These are phyloP conservation scores for Hyaloperonospora brassicae DNA, from an alignment of 352 stramenopile species.

Conservation along the genomic window DNA sequence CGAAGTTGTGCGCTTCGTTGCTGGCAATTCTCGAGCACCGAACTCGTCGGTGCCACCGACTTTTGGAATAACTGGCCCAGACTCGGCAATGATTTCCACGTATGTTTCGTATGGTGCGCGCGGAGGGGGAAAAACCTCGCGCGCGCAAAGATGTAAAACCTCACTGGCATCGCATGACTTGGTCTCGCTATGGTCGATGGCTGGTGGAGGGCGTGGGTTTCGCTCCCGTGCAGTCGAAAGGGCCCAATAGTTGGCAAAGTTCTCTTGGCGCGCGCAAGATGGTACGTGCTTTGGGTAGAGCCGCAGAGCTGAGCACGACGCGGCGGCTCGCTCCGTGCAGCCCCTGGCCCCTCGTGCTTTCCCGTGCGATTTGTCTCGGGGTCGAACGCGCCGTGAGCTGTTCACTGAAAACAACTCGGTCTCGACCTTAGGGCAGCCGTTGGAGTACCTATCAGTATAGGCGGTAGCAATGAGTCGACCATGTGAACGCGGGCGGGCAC, in stretches of 20 bases:
- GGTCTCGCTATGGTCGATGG: slow-evolving; percentile 30
- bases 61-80: slow-evolving; percentile 26
- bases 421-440: not conserved
- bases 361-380: slow-evolving; percentile 6
- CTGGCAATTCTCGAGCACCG: not conserved
- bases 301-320: slow-evolving; percentile 1
- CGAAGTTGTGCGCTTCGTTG: not conserved
- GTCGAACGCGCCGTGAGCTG: not conserved
- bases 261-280: slow-evolving; percentile 22
- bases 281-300: slow-evolving; percentile 19
- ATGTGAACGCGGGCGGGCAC: not conserved
- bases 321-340: not conserved
- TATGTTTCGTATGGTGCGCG: slow-evolving; percentile 2
- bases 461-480: slow-evolving; percentile 10
- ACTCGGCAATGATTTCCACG: not conserved
- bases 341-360: not conserved
- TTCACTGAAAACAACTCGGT: no score
- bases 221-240: slow-evolving; percentile 30
- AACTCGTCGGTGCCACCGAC: slow-evolving; percentile 13
- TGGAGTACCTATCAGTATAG: slow-evolving; percentile 7
- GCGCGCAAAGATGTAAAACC: slow-evolving; percentile 24
- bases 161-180: slow-evolving; percentile 16
- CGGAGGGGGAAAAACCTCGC: slow-evolving; percentile 11
- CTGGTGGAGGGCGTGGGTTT: slow-evolving; percentile 39
- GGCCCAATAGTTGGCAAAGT: slow-evolving; percentile 36